Base-by-base conservation (phyloP, 495 filamentous ascomycete species). In the Hyaloscypha hepaticicola region DNA sequence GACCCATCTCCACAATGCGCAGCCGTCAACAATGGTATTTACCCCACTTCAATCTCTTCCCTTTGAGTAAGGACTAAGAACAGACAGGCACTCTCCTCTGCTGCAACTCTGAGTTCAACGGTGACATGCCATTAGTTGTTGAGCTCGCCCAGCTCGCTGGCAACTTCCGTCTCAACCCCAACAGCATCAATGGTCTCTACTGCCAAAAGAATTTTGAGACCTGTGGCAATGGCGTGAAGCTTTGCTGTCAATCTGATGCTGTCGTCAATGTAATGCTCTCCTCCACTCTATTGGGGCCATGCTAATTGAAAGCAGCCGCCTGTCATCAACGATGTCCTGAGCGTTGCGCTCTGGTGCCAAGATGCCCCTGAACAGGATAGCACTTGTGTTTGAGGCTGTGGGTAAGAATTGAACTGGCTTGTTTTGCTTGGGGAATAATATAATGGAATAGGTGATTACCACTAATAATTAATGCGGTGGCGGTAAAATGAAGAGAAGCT, bases 221-320 rank as follows among this genome's bases (percentile, higher is more conserved):
- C 1, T 45, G 49, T 12, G 71, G 66, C 27, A 66, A 67, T 1
- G 72, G 74, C 1, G 69, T 70, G 31, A 71, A 72, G 51, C 28
- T 77, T 16, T 77, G 75, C 66, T 76, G 75, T 50, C 65, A 76
- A 66, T 70, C 74, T 50, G 73, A 70, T 26, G 67, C 65, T 21
- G 56, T 75, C 31, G 75, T 72, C 24, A 50, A 55, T n/a, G 22
- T 27, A 33, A 2, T 31, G 5, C 16, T 53, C 45, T 9, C 25
- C 22, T 11, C 16, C n/a, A 5, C 8, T 24, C 21, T 3, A 25
- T 26, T 26, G n/a, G 50, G 50, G 5, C 6, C 5, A 4, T 8
- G 38, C 38, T 45, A 45, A 45, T 45, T 14, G 1, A 0, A 16
- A 5, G 22, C 4, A 53, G 50, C 21, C 25, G 9, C 50, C 50